phyloP scores from a whole-genome alignment of 2,329 filamentous ascomycete species.

The Epichloe hybrida region DNA sequence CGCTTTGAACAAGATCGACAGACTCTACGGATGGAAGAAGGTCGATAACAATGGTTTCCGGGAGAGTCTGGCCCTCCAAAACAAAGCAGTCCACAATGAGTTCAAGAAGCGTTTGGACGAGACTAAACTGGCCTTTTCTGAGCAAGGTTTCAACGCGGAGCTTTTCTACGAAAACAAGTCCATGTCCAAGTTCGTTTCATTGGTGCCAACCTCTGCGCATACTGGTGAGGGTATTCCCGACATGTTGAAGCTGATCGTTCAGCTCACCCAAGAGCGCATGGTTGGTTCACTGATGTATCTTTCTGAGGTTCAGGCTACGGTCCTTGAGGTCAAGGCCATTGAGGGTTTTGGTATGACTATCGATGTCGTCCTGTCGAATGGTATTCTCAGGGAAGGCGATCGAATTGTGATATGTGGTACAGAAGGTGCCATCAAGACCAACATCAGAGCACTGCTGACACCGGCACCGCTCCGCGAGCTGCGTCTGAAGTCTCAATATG shows the following conservation, averaged over 20 bases:
- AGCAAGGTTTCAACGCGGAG: conserved; percentile 96
- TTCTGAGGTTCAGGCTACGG: conserved; percentile 92
- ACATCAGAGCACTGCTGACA: conserved; percentile 86
- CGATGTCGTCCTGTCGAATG: conserved; percentile 91
- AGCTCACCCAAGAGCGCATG: conserved; percentile 94
- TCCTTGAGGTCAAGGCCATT: conserved; percentile 97
- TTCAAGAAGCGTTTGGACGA: conserved; percentile 81
- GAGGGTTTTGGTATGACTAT: conserved; percentile 98
- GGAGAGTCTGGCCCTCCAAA: conserved; percentile 80
- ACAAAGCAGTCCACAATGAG: conserved; percentile 84
- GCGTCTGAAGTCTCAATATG: conserved; percentile 88
- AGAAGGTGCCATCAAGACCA: conserved; percentile 91
- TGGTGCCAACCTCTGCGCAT: conserved; percentile 92
- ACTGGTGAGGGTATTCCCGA: conserved; percentile 99
- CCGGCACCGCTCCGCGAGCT: conserved; percentile 87
- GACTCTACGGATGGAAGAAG: conserved; percentile 97
- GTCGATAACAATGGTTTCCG: conserved; percentile 98
- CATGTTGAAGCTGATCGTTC: conserved; percentile 89
- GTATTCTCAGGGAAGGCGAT: conserved; percentile 87
- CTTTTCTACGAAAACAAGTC: conserved; percentile 97
- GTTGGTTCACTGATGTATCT: conserved; percentile 96
- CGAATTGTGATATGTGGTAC: conserved; percentile 90
- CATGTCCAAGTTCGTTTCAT: conserved; percentile 86
- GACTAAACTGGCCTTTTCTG: conserved; percentile 86
- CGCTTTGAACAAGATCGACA: conserved; percentile 98